Evolutionary conservation across 441 rosid species (phyloP), one percentile per base, ranked within the genome.

Genomic region (Breynia disticha): DNA sequence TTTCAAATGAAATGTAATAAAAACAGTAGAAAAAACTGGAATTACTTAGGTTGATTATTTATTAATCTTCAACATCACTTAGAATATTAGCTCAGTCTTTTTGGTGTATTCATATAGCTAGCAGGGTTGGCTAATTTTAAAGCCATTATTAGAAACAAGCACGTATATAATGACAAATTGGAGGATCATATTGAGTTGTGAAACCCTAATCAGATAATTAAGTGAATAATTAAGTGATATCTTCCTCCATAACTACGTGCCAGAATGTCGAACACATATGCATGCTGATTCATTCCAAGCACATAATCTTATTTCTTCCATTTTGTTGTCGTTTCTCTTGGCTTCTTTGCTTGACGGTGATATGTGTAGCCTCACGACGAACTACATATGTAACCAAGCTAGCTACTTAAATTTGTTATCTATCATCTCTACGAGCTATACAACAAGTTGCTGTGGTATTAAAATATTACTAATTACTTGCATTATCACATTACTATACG

Each of bases 321-420:
- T 65, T 65, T 61, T 45, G 32, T 67, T 65, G 80, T 72, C 80
- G 54, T 76, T 72, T 76, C 64, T 48, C 35, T 69, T 37, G 67
- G 68, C 71, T 38, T 4, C 32, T 38, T 59, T 16, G 32, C 46
- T 46, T 52, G 69, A 69, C n/a, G 17, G 19, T 64, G 75, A 72
- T 52, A 66, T 46, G 38, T 16, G 48, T 48, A 46, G 45, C 50
- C 50, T 66, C 48, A 67, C 69, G 75, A 72, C 75, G 65, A 70
- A 32, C 13, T 15, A 24, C n/a, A 20, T 28, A 0, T 48, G n/a
- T 42, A 18, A 11, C 13, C n/a, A 1, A n/a, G 13, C 13, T 24
- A 18, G n/a, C n/a, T 54, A 47, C 44, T 17, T 49, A n/a, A 48
- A 55, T 28, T 9, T 28, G 35, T 2, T 28, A 28, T 28, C 35